Evolutionary conservation across 2,329 filamentous ascomycete species (phyloP).

Genomic region (Calonectria pseudoturangicola): DNA sequence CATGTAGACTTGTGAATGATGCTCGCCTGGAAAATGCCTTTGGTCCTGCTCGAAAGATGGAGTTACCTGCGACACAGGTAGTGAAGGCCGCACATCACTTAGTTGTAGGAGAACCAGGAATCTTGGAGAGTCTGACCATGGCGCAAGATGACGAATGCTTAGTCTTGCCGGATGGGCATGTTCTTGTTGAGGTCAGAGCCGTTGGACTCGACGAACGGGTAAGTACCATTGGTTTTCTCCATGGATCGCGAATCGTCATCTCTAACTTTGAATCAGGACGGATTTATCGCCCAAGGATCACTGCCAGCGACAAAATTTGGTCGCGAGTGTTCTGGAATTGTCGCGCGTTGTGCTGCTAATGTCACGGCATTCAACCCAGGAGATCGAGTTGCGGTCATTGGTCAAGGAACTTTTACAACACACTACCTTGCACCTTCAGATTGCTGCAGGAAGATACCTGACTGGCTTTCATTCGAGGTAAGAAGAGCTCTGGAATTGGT

Average conservation of each 20-base stretch:
- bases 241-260: neutral
- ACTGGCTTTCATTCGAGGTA: conserved; percentile 51
- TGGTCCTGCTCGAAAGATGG: conserved; percentile 47
- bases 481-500: neutral
- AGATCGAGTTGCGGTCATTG: conserved; percentile 49
- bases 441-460: conserved; percentile 47
- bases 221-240: conserved; percentile 22
- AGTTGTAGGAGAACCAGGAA: conserved; percentile 47
- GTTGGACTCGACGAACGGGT: conserved; percentile 49
- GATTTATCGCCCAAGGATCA: conserved; percentile 46
- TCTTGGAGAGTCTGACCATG: conserved; percentile 48
- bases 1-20: conserved; percentile 49
- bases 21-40: conserved; percentile 44
- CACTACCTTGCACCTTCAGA: conserved; percentile 44
- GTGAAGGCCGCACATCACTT: conserved; percentile 42
- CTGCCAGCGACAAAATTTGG: conserved; percentile 46
- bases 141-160: conserved; percentile 41
- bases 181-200: conserved; percentile 48
- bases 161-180: conserved; percentile 38
- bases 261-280: conserved; percentile 46
- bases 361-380: conserved; percentile 42
- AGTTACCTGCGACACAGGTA: conserved; percentile 37
- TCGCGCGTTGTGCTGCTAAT: conserved; percentile 41
- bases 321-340: conserved; percentile 49
- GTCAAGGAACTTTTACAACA: conserved; percentile 48